A percentile compares a stretch with the other conserved stretches of the same genome.
Conservation (phyloP, 768 basidiomycete species). For the Chalciporus chontae region DNA sequence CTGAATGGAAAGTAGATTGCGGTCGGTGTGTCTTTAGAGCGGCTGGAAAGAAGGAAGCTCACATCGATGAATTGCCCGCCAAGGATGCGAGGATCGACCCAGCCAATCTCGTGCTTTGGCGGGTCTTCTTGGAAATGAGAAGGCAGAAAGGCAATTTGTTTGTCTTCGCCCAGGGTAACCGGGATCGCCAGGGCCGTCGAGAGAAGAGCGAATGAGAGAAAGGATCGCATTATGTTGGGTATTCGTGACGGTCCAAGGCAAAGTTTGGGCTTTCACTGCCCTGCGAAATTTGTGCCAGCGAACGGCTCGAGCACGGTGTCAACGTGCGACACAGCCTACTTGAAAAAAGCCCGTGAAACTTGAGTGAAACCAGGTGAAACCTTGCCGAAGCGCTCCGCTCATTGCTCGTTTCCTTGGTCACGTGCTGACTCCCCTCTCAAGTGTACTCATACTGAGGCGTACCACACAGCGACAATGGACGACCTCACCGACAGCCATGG, state of each 20-base stretch:
- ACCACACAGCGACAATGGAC: conserved; percentile 9
- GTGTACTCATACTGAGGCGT: no score
- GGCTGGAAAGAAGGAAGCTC: conserved; percentile 21
- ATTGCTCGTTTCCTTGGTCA: conserved; percentile 5
- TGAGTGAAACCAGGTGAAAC: no score
- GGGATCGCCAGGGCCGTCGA: conserved; percentile 14
- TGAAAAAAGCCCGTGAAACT: no score
- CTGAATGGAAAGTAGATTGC: conserved; percentile 32
- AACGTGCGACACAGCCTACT: background rate
- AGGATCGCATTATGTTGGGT: conserved; percentile 14
- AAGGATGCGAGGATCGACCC: conserved; percentile 65
- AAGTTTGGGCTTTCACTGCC: background rate
- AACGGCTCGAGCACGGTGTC: background rate
- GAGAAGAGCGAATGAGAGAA: conserved; percentile 9
- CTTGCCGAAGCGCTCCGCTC: no score
- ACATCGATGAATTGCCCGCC: conserved; percentile 81
- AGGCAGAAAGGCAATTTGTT: conserved; percentile 9
- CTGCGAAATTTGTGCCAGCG: conserved; percentile 1
- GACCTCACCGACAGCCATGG: conserved; percentile 4
- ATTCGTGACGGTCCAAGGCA: background rate
- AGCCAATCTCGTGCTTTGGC: conserved; percentile 36
- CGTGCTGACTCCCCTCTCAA: conserved; percentile 10
- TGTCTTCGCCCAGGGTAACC: conserved; percentile 7
- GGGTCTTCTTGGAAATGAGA: background rate
- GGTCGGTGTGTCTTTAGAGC: background rate